A percentile compares a stretch with the other conserved stretches of the same genome.
phyloP scores from a whole-genome alignment of 1,284 basidiomycete genomes.

The Ustilago shanxiensis region DNA sequence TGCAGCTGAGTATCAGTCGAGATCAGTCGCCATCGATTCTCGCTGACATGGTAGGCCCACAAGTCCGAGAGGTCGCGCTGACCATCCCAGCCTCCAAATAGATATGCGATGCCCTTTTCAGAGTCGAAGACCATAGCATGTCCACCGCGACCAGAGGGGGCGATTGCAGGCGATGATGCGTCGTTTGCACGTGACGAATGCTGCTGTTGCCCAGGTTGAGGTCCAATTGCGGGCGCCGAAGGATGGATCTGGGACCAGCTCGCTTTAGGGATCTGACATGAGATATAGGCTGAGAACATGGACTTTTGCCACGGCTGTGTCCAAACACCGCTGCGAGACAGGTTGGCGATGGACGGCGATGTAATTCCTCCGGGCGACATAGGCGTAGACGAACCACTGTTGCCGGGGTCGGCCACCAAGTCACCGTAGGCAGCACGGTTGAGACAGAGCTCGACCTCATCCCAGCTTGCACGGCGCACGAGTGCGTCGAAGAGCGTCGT shows the following conservation, averaged over 20 bases:
- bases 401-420: constrained; percentile 18
- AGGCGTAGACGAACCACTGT: constrained; percentile 33
- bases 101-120: constrained; percentile 77
- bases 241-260: constrained; percentile 55
- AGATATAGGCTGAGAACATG: constrained; percentile 61
- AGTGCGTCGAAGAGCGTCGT: constrained; percentile 78
- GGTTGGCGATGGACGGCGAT: constrained; percentile 31
- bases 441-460: constrained; percentile 73
- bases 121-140: constrained; percentile 85
- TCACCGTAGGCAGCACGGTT: constrained; percentile 57
- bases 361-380: constrained; percentile 32
- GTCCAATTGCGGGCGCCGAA: constrained; percentile 10
- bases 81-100: constrained; percentile 86
- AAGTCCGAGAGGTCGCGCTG: constrained; percentile 79
- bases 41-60: constrained; percentile 79
- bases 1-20: constrained; percentile 76
- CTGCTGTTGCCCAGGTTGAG: background rate
- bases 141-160: constrained; percentile 75
- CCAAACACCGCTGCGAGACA: constrained; percentile 40
- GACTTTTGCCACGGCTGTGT: constrained; percentile 46
- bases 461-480: constrained; percentile 79
- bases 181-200: constrained; percentile 1
- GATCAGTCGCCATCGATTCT: constrained; percentile 78
- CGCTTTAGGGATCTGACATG: constrained; percentile 47
- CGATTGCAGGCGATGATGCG: background rate